phyloP scores from a whole-genome alignment of 495 filamentous ascomycete species.

The Xylaria venustula region DNA sequence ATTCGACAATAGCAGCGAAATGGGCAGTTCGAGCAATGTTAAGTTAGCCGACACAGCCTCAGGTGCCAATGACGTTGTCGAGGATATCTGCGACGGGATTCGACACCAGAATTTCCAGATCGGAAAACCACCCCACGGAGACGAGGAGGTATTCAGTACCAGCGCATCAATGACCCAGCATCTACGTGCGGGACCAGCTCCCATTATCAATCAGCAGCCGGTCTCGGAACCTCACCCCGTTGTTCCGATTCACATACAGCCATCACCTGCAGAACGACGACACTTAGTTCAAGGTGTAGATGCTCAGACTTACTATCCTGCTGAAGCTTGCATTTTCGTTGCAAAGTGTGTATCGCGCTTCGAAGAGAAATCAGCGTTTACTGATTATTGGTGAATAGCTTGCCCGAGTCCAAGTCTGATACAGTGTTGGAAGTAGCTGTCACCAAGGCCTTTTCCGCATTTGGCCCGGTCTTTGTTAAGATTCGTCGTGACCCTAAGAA shows the following conservation, averaged over 20 bases:
- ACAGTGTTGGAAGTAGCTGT: slow-evolving; percentile 51
- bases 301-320: slow-evolving; percentile 55
- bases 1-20: slow-evolving; percentile 6
- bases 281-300: slow-evolving; percentile 39
- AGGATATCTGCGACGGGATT: neutral
- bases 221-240: neutral
- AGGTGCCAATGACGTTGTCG: neutral
- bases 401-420: slow-evolving; percentile 46
- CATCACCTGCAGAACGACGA: slow-evolving; percentile 6
- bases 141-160: slow-evolving; percentile 8
- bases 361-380: slow-evolving; percentile 4
- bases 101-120: slow-evolving; percentile 9
- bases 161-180: neutral
- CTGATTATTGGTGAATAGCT: slow-evolving; percentile 23
- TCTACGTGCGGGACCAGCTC: neutral
- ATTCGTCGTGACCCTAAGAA: slow-evolving; percentile 54
- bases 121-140: slow-evolving; percentile 9
- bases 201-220: neutral
- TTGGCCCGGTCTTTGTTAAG: slow-evolving; percentile 60
- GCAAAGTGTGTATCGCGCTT: slow-evolving; percentile 57
- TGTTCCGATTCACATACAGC: slow-evolving; percentile 7
- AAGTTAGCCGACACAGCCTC: neutral
- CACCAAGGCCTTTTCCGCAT: slow-evolving; percentile 49
- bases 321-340: slow-evolving; percentile 60
- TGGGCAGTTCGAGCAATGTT: neutral